phyloP scores from a whole-genome alignment of 306 rosid species.

The Dalbergia cultrata region DNA sequence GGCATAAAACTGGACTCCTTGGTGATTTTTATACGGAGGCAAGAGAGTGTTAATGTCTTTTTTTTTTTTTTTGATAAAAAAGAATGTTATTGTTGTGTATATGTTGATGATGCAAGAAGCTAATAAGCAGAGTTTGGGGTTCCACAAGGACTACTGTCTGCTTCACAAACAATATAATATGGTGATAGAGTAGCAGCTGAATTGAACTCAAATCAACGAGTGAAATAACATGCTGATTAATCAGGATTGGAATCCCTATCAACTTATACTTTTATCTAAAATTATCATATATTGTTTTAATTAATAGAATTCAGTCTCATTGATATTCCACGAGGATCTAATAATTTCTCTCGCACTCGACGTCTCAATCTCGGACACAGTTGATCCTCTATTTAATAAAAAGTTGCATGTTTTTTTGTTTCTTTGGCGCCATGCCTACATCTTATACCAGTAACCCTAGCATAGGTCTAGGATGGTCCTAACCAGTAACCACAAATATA shows the following conservation, averaged over 20 bases:
- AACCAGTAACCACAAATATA: constrained; percentile 25
- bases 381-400: constrained; percentile 31
- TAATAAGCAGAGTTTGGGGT: constrained; percentile 10
- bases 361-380: constrained; percentile 21
- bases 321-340: too few species aligned
- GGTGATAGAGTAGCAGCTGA: too few species aligned
- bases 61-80: too few species aligned
- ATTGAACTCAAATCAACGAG: too few species aligned
- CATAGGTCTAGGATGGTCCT: constrained; percentile 50
- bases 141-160: background rate
- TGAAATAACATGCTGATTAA: too few species aligned
- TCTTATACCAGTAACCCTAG: constrained; percentile 35
- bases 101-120: constrained; percentile 9
- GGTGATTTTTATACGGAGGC: background rate
- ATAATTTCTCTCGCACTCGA: too few species aligned
- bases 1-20: background rate
- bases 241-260: too few species aligned
- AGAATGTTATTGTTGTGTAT: background rate
- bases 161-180: background rate
- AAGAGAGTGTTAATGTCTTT: background rate
- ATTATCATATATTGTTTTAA: too few species aligned
- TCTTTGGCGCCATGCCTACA: constrained; percentile 32
- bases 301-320: too few species aligned
- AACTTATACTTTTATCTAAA: too few species aligned
- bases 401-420: constrained; percentile 28